Conservation (phyloP, 2,329 filamentous ascomycete genomes). For the Alternaria consortialis region DNA sequence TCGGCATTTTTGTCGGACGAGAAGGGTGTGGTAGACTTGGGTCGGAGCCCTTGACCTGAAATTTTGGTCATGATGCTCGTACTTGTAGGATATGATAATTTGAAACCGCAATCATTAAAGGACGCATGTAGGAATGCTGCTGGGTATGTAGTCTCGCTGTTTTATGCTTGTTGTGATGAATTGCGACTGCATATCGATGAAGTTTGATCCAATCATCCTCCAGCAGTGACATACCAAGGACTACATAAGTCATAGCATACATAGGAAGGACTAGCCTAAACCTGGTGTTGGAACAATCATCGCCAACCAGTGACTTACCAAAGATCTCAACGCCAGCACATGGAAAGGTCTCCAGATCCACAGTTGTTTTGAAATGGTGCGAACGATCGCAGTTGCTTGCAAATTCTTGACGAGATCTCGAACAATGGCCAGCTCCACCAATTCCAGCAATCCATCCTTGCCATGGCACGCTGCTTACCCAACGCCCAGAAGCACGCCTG, state of each 20-base stretch:
- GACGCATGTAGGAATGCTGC: neutral
- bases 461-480: slow-evolving; percentile 29
- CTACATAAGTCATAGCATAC: neutral
- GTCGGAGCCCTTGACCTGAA: neutral
- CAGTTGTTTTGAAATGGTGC: neutral
- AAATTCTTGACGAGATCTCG: neutral
- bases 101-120: neutral
- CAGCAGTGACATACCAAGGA: neutral
- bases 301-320: neutral
- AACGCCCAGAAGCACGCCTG: slow-evolving; percentile 12
- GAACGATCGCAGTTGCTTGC: neutral
- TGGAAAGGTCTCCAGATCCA: neutral
- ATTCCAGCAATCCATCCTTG: neutral
- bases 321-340: neutral
- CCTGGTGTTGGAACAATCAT: neutral
- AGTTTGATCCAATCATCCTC: neutral
- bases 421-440: neutral
- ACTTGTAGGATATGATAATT: neutral
- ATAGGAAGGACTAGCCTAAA: no score
- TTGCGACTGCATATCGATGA: neutral
- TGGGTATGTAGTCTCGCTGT: neutral
- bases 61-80: neutral
- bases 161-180: neutral
- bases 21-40: neutral
- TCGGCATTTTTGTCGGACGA: neutral